A percentile compares a stretch with the other conserved stretches of the same genome.
Evolutionary conservation across 2,329 filamentous ascomycete species (phyloP).

Genomic region (Aspergillus ibericus): DNA sequence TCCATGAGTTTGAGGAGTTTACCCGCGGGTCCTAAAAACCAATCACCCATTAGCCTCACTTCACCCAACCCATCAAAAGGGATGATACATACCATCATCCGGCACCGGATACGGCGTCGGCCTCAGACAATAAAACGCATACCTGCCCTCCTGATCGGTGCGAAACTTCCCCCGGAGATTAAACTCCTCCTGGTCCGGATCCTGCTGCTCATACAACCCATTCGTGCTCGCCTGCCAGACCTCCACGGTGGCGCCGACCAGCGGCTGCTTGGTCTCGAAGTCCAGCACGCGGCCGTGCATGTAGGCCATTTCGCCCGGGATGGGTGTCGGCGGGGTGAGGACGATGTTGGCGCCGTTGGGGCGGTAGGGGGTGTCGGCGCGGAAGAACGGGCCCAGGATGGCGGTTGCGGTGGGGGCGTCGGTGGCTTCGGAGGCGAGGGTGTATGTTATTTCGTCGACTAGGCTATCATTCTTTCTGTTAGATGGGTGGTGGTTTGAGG

Average conservation of each 20-base stretch:
- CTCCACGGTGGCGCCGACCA: constrained; percentile 67
- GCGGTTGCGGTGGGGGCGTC: constrained; percentile 68
- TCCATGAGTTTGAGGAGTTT: constrained; percentile 60
- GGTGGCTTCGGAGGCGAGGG: constrained; percentile 54
- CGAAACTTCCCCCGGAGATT: constrained; percentile 73
- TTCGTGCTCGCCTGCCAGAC: constrained; percentile 81
- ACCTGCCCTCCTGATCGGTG: constrained; percentile 65
- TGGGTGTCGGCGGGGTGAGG: constrained; percentile 50
- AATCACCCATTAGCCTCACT: neutral
- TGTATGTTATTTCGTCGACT: constrained; percentile 79
- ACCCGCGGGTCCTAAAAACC: constrained; percentile 53
- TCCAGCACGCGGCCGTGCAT: constrained; percentile 65
- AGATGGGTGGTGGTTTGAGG: neutral
- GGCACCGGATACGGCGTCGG: constrained; percentile 61
- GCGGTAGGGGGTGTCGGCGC: constrained; percentile 67
- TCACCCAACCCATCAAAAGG: too few relatives aligned
- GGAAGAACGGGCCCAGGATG: constrained; percentile 84
- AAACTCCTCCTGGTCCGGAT: constrained; percentile 66
- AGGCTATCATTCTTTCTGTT: constrained; percentile 41
- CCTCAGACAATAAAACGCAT: constrained; percentile 61
- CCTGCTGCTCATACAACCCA: constrained; percentile 71
- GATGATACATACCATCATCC: constrained; percentile 48
- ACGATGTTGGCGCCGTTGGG: constrained; percentile 69
- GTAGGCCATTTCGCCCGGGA: constrained; percentile 57
- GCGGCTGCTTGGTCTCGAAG: constrained; percentile 62